These are phyloP conservation scores for Tolypocladium sp. DNA, from an alignment of 2,329 filamentous ascomycete genomes.

Conservation along the genomic window DNA sequence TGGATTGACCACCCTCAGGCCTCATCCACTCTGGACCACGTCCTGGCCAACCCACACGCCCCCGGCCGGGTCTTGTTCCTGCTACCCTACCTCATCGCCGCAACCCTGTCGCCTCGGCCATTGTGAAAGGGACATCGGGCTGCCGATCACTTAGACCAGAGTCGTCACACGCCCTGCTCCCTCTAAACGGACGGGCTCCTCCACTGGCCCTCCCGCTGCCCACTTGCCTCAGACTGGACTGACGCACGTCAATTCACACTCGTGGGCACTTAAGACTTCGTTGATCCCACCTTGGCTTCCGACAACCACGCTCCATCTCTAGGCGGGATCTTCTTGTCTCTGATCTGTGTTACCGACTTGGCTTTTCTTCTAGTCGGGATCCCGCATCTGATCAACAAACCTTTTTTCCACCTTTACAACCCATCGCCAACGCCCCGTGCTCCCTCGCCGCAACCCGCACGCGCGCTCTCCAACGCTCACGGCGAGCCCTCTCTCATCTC, in stretches of 20 bases:
- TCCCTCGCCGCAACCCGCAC: background rate
- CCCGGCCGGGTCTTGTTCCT: conserved; percentile 23
- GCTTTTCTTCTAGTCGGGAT: conserved; percentile 34
- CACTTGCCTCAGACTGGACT: conserved; percentile 27
- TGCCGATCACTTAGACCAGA: conserved; percentile 45
- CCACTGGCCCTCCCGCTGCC: conserved; percentile 28
- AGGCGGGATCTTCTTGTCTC: conserved; percentile 26
- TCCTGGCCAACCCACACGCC: conserved; percentile 5
- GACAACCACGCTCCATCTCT: conserved; percentile 21
- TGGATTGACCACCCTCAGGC: background rate
- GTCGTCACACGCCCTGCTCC: conserved; percentile 38
- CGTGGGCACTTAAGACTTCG: conserved; percentile 48
- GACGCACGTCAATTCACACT: conserved; percentile 29
- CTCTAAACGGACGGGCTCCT: conserved; percentile 21
- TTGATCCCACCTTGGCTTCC: conserved; percentile 41
- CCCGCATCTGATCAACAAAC: conserved; percentile 44
- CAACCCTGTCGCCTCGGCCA: conserved; percentile 37
- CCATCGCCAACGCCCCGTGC: background rate
- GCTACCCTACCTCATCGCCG: conserved; percentile 29
- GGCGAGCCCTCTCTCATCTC: background rate
- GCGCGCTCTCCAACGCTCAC: background rate
- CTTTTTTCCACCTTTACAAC: conserved; percentile 7
- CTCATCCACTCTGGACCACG: background rate
- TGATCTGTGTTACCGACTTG: conserved; percentile 36
- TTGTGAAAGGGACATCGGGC: conserved; percentile 40